Evolutionary conservation across 441 rosid genomes (phyloP).

Genomic region (Dalechampia spathulata): DNA sequence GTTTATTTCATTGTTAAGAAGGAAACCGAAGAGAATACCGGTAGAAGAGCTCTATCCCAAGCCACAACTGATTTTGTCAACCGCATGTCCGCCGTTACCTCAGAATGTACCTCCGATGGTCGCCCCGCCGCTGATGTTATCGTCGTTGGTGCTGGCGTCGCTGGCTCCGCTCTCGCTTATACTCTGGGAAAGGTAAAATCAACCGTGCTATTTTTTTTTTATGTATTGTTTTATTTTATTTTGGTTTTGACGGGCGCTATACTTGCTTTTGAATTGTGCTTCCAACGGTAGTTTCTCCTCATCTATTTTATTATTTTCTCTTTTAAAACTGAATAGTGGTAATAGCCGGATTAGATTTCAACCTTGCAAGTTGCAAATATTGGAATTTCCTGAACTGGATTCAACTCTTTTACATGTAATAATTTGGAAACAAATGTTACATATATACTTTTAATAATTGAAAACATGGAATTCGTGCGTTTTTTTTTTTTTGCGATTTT

Average conservation of each 20-base stretch:
- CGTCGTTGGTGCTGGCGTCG: conserved; percentile 24
- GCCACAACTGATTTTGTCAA: conserved; percentile 21
- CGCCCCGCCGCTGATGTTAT: conserved; percentile 33
- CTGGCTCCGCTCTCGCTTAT: conserved; percentile 22
- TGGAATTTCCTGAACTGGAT: too few relatives aligned
- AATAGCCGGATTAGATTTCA: not conserved
- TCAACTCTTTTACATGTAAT: too few relatives aligned
- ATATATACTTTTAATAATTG: too few relatives aligned
- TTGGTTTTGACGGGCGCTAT: not conserved
- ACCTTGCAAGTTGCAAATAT: not conserved
- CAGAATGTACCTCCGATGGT: conserved; percentile 13
- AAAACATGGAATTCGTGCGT: too few relatives aligned
- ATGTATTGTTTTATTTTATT: not conserved
- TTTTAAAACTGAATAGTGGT: too few relatives aligned
- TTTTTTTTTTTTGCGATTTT: not conserved
- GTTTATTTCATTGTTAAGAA: conserved; percentile 20
- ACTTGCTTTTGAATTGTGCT: not conserved
- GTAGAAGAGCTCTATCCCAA: not conserved
- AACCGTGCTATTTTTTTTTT: not conserved
- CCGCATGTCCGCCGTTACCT: conserved; percentile 22
- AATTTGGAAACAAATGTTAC: too few relatives aligned
- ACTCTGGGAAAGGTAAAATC: conserved; percentile 18
- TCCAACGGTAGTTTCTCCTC: not conserved
- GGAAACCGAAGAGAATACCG: not conserved
- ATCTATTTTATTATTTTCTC: not conserved